Conservation (phyloP, 495 filamentous ascomycete species). For the Tuber melanosporum region DNA sequence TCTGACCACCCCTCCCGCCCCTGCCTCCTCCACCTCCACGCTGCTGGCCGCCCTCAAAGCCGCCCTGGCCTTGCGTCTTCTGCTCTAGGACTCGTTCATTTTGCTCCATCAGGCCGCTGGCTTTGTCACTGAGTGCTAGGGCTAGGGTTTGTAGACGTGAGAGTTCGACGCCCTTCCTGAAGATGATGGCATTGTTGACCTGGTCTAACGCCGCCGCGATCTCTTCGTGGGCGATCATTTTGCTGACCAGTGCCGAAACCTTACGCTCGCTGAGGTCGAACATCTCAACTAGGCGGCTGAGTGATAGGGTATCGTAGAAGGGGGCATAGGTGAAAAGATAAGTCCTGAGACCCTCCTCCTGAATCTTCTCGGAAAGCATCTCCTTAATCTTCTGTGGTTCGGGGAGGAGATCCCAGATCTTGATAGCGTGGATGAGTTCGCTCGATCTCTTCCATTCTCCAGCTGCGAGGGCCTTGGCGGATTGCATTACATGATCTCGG, state of each 20-base stretch:
- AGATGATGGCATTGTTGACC: conserved; percentile 94
- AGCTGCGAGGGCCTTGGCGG: conserved; percentile 88
- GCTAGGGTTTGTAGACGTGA: conserved; percentile 92
- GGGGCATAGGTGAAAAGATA: conserved; percentile 99
- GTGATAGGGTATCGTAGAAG: conserved; percentile 93
- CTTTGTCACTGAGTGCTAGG: conserved; percentile 90
- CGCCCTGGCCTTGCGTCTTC: conserved; percentile 88
- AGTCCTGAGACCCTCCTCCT: conserved; percentile 94
- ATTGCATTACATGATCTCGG: conserved; percentile 97
- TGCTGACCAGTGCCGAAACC: conserved; percentile 88
- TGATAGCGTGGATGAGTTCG: conserved; percentile 87
- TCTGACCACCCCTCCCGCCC: conserved; percentile 60
- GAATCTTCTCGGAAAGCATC: conserved; percentile 94
- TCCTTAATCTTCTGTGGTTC: conserved; percentile 82
- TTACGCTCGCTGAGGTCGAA: conserved; percentile 89
- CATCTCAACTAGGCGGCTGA: conserved; percentile 80
- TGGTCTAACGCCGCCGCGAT: conserved; percentile 93
- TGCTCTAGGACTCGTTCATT: conserved; percentile 97
- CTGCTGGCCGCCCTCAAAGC: conserved; percentile 82
- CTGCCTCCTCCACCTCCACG: conserved; percentile 68
- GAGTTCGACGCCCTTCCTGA: conserved; percentile 98
- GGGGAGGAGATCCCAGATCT: conserved; percentile 98
- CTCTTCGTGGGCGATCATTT: conserved; percentile 99
- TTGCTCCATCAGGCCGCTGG: conserved; percentile 85
- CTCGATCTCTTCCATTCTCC: conserved; percentile 98